Evolutionary conservation across 2,329 filamentous ascomycete species (phyloP), one percentile per base, ranked within the genome.

Genomic region (Penicillium janthinellum): DNA sequence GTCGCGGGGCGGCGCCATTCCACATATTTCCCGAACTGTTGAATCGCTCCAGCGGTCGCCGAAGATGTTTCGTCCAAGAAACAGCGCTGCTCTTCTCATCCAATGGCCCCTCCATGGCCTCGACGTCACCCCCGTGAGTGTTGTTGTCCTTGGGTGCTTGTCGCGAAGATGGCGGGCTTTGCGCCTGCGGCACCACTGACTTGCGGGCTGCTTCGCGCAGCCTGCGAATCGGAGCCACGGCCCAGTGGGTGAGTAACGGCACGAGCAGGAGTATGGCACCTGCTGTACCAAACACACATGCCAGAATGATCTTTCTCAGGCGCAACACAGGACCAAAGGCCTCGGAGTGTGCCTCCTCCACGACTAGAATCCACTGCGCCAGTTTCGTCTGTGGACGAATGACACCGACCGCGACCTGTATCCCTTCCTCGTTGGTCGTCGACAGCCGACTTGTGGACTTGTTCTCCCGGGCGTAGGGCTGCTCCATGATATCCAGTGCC

Each of bases 241-340:
- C 90, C 60, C 90, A 85, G 71, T 96, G 92, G 1, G 92, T 91
- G 39, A 92, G 86, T 0, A 92, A 91, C 39, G 93, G 84, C 2
- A 91, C 83, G 1, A 96, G 73, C 8, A 96, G 62, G 3, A 92
- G 73, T 54, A 96, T 84, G 4, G 89, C 81, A 0, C 89, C 92
- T 12, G 88, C 84, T 0, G 92, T 94, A 0, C 90, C 91, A 72
- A 96, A 96, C 0, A 96, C 90, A 62, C 91, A 96, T 5, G 87
- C 91, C 2, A 96, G 77, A 1, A 97, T 84, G 53, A 96, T 91
- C 50, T 89, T 88, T 20, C 90, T 86, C n/a, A 96, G 81, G 20
- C 86, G 87, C 31, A 81, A 77, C 58, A 96, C 92, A 0, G 92
- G 90, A 7, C 82, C 81, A 77, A 90, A 92, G 0, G 92, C 91